These are phyloP conservation scores for Akanthomyces muscarius DNA, from an alignment of 2,329 filamentous ascomycete species.

Conservation along the genomic window DNA sequence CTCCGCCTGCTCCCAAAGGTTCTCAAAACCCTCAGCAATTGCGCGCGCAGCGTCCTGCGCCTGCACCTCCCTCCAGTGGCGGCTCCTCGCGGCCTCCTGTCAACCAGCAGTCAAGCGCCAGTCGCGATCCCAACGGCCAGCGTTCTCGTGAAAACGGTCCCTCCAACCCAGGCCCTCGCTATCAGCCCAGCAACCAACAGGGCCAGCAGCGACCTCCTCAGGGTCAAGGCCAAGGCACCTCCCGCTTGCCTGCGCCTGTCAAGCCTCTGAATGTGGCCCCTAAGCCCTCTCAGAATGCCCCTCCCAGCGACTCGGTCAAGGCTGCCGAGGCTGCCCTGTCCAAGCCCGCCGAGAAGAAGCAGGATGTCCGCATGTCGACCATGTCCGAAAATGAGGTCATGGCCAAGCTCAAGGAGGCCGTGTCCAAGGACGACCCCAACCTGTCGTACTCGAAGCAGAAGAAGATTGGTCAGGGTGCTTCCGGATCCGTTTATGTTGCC, in stretches of 20 bases:
- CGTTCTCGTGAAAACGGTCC: conserved; percentile 46
- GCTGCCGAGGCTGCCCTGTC: conserved; percentile 86
- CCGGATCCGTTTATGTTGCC: conserved; percentile 95
- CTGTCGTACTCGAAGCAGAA: conserved; percentile 98
- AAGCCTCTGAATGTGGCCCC: conserved; percentile 76
- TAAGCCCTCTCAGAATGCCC: conserved; percentile 51
- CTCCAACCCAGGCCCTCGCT: conserved; percentile 49
- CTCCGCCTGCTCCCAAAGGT: conserved; percentile 71
- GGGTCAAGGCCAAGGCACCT: conserved; percentile 33
- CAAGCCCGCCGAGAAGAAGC: conserved; percentile 78
- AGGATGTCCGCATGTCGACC: conserved; percentile 96
- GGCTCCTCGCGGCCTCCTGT: conserved; percentile 44
- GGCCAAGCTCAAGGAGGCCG: conserved; percentile 88
- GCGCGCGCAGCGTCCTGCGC: conserved; percentile 75
- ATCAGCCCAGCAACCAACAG: conserved; percentile 52
- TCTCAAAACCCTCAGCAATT: conserved; percentile 51
- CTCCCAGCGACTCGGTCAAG: conserved; percentile 68
- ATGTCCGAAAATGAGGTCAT: conserved; percentile 98
- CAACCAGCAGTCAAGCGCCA: conserved; percentile 47
- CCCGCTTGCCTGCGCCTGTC: conserved; percentile 58
- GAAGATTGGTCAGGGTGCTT: conserved; percentile 98
- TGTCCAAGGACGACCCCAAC: conserved; percentile 92
- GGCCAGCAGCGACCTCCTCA: conserved; percentile 46
- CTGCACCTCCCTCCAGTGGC: conserved; percentile 56
- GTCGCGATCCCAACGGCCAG: conserved; percentile 40